These are phyloP conservation scores for Leccinum obscurum DNA, from an alignment of 768 basidiomycete species.

Conservation along the genomic window DNA sequence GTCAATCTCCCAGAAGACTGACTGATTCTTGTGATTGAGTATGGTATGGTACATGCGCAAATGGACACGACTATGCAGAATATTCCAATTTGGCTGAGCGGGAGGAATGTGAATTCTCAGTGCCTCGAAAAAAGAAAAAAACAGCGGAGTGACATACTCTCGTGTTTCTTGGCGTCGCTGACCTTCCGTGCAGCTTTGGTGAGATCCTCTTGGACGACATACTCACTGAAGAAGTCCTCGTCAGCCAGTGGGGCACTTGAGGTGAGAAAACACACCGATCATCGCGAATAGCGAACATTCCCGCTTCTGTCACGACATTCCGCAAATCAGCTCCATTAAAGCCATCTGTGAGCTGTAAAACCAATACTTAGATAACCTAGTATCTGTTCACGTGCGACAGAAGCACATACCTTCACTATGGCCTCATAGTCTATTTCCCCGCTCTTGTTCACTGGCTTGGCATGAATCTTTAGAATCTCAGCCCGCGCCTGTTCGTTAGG, in stretches of 20 bases:
- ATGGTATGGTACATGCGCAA: constrained; percentile 27
- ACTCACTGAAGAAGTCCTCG: constrained; percentile 54
- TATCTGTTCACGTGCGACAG: neutral
- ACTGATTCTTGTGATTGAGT: neutral
- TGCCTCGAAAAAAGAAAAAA: neutral
- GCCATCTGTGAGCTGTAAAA: constrained; percentile 70
- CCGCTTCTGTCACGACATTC: constrained; percentile 93
- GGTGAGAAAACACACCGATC: constrained; percentile 58
- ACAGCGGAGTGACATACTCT: constrained; percentile 59
- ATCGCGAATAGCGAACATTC: constrained; percentile 98
- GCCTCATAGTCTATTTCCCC: constrained; percentile 98
- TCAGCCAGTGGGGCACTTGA: neutral
- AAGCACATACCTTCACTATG: constrained; percentile 77
- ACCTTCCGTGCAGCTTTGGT: constrained; percentile 96
- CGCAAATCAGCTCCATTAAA: constrained; percentile 98
- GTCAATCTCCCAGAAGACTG: neutral
- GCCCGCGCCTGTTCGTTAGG: constrained; percentile 96
- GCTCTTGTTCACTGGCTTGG: constrained; percentile 88
- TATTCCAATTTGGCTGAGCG: constrained; percentile 45
- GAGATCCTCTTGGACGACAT: constrained; percentile 91
- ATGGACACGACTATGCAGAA: constrained; percentile 33
- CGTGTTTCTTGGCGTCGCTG: constrained; percentile 96
- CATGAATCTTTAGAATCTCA: constrained; percentile 98
- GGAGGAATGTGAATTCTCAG: neutral
- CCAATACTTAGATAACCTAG: neutral